Evolutionary conservation across 2,329 filamentous ascomycete genomes (phyloP), one percentile per base, ranked within the genome.

Genomic region (Ceratocystis lukuohia): DNA sequence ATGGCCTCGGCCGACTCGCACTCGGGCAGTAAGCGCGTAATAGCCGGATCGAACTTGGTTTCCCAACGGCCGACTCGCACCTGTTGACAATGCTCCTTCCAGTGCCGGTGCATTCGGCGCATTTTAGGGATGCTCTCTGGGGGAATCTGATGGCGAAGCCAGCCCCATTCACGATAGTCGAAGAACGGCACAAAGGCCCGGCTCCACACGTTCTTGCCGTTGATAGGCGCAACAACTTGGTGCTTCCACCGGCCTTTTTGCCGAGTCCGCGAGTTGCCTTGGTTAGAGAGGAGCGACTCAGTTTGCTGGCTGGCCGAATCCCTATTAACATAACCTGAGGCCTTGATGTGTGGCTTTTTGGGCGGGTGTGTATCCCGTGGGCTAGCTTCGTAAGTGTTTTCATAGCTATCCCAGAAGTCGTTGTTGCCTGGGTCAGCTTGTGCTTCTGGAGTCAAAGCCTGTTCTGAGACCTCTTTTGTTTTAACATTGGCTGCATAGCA

Each of bases 1-100:
- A 79, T 76, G 5, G 68, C 68, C 0, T 72, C 69, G 8, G 72
- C 56, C 41, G 53, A 53, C n/a, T 12, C 20, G 30, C 65, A 68
- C 12, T 44, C 33, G 6, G 33, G 15, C 25, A 67, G 41, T 20
- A 30, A 15, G 4, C 25, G 25, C 17, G 62, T 48, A 10, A 20
- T 22, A 22, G 44, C 17, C 15, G 57, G 41, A 5, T 50, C 44
- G 50, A 64, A 66, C 44, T 65, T 65, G 33, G 20, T 20, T 37
- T 44, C 20, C 62, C 62, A 62, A 5, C 57, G n/a, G 41, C 59
- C 33, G 12, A 17, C 8, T 17, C 45, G n/a, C 57, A 68, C 62
- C 8, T 41, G 28, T 59, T 63, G 56, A 8, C 67, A 61, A 25
- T 69, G 57, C 17, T 65, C 65, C 64, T 69, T 70, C 70, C 70